phyloP scores from a whole-genome alignment of 78 protist genomes.

The Dictyostelium brefeldianum region DNA sequence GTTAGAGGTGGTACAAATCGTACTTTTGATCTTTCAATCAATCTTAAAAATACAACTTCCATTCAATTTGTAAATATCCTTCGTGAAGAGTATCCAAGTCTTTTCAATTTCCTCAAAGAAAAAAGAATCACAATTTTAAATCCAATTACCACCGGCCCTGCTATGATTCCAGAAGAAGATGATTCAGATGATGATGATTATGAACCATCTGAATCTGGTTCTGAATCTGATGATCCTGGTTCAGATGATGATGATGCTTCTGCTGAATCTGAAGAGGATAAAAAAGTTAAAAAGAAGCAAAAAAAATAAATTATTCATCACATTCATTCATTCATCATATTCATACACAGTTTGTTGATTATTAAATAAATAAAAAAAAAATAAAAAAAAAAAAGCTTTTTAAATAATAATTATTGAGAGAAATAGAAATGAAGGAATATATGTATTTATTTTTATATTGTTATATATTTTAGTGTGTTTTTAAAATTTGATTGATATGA shows the following conservation, averaged over 20 bases:
- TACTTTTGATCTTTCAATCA: constrained; percentile 65
- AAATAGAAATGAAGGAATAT: no score
- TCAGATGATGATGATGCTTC: neutral
- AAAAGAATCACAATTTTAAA: constrained; percentile 32
- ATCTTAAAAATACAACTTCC: constrained; percentile 22
- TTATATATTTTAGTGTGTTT: no score
- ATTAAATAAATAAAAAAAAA: neutral
- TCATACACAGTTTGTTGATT: neutral
- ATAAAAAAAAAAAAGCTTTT: neutral
- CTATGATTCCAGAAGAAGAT: constrained; percentile 29
- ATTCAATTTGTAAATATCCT: constrained; percentile 60
- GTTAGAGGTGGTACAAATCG: constrained; percentile 39
- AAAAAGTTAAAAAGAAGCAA: constrained; percentile 38
- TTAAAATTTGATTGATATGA: no score
- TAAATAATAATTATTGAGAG: no score
- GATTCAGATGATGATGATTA: constrained; percentile 77
- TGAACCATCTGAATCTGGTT: constrained; percentile 45
- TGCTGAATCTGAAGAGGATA: constrained; percentile 42
- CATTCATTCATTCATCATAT: neutral
- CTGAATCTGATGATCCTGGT: neutral
- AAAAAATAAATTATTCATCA: neutral
- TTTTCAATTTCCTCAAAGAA: constrained; percentile 35
- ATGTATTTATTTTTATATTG: no score
- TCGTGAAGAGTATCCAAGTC: constrained; percentile 51
- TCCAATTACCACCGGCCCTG: neutral